Evolutionary conservation across 768 basidiomycete species (phyloP).

Genomic region (Gyrodon lividus): DNA sequence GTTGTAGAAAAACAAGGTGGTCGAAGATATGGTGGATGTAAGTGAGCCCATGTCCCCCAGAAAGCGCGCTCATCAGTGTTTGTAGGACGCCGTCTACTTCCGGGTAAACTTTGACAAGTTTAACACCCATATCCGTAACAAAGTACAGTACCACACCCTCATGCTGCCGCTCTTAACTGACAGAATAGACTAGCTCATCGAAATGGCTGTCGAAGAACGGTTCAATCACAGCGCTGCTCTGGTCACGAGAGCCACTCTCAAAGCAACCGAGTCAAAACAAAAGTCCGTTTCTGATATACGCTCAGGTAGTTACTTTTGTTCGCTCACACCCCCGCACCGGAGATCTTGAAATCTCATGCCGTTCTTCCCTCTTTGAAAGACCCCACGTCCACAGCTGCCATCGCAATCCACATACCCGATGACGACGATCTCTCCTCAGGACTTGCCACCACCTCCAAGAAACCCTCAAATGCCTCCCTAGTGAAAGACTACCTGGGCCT

Average conservation of each 20-base stretch:
- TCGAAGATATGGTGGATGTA: conserved; percentile 66
- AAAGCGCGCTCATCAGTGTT: conserved; percentile 1
- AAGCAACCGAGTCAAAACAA: conserved; percentile 66
- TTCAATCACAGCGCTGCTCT: conserved; percentile 74
- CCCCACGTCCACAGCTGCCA: conserved; percentile 62
- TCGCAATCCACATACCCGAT: conserved; percentile 63
- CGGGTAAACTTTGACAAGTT: conserved; percentile 89
- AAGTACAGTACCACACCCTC: conserved; percentile 44
- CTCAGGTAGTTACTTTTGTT: conserved; percentile 47
- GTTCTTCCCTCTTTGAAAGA: conserved; percentile 38
- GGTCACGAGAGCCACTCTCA: conserved; percentile 70
- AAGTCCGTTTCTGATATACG: conserved; percentile 56
- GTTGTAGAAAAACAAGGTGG: conserved; percentile 43
- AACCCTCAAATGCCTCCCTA: conserved; percentile 51
- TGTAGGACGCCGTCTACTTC: conserved; percentile 71
- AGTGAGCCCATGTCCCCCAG: conserved; percentile 22
- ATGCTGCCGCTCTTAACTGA: conserved; percentile 7
- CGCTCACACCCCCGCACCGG: background rate
- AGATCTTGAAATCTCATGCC: background rate
- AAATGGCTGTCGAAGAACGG: conserved; percentile 70
- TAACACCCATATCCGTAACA: conserved; percentile 82
- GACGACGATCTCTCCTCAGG: conserved; percentile 61
- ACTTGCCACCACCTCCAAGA: conserved; percentile 56
- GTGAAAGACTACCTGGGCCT: conserved; percentile 82
- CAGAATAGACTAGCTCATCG: conserved; percentile 59